Evolutionary conservation across 75 land plant genomes (phyloP).

Genomic region (Pinus albicaulis): DNA sequence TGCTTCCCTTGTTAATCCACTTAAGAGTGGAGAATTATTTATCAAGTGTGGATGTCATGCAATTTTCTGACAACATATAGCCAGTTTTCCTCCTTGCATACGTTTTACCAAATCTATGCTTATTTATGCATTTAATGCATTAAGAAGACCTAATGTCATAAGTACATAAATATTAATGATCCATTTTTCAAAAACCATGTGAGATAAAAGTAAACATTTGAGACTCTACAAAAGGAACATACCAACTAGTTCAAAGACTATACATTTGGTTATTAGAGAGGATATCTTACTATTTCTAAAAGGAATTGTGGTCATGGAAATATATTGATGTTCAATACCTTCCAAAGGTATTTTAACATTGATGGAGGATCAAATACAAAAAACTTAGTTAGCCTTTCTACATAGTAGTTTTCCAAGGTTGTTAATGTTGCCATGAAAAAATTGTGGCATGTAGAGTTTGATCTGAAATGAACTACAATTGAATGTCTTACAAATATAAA

Average conservation of each 20-base stretch:
- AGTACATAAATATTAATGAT: no score
- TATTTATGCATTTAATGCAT: no score
- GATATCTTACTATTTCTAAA: not conserved
- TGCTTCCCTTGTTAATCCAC: no score
- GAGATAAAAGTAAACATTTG: no score
- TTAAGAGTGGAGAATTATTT: no score
- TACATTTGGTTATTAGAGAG: not conserved
- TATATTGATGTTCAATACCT: slow-evolving; percentile 36
- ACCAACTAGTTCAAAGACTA: not conserved
- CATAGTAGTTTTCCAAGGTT: slow-evolving; percentile 73
- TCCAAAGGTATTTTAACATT: slow-evolving; percentile 86
- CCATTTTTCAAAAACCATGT: no score
- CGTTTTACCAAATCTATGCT: no score
- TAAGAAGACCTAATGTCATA: no score
- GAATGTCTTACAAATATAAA: not conserved
- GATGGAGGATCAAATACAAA: slow-evolving; percentile 94
- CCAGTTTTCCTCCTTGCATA: no score
- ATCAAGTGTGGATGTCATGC: no score
- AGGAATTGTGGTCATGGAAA: not conserved
- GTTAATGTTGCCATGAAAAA: slow-evolving; percentile 51
- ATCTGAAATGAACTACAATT: slow-evolving; percentile 50
- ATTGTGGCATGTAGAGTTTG: slow-evolving; percentile 57
- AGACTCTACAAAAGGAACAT: not conserved
- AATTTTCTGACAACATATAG: no score
- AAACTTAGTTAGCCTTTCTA: slow-evolving; percentile 61